Evolutionary conservation across 495 filamentous ascomycete species (phyloP), one percentile per base, ranked within the genome.

Genomic region (Apiosordaria backusii): DNA sequence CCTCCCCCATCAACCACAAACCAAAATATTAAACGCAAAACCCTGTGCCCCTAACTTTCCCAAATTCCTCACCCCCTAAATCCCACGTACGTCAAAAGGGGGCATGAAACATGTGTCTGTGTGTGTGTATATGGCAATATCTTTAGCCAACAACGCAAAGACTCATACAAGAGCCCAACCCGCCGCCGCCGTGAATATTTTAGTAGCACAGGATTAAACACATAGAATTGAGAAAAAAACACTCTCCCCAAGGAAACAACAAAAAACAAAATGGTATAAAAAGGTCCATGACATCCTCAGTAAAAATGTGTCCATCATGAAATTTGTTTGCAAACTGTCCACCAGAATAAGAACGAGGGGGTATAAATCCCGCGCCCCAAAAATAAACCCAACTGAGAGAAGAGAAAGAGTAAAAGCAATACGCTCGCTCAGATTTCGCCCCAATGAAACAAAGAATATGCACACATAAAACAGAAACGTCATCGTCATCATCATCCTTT

Each of bases 401-500:
- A 63, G 7, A 54, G 25, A 40, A 40, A 63, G 67, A 71, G 57
- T 22, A 50, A 50, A 74, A 67, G 6, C 5, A 45, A 45, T 3
- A 45, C 67, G 74, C 71, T 74, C 66, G 72, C 72, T 73, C 25
- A 60, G 45, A 64, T 62, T 59, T 61, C 64, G 58, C 67, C 50
- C 67, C 62, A 62, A 57, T 9, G 23, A 53, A 63, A 69, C 65
- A 65, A 27, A 52, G 63, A 61, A 62, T 62, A 13, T 25, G 22
- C 21, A 27, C 21, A 18, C 22, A 13, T 27, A 59, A 59, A 57
- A 59, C 21, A 24, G 1, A 59, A 59, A 25, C 22, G 7, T 24
- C 62, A 52, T 60, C 67, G 63, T 65, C 58, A 66, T 69, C 60
- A 57, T 73, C 69, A 64, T 74, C 45, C n/a, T 15, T 65, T 58